phyloP scores from a whole-genome alignment of 345 rosid species.

The Mercurialis annua region DNA sequence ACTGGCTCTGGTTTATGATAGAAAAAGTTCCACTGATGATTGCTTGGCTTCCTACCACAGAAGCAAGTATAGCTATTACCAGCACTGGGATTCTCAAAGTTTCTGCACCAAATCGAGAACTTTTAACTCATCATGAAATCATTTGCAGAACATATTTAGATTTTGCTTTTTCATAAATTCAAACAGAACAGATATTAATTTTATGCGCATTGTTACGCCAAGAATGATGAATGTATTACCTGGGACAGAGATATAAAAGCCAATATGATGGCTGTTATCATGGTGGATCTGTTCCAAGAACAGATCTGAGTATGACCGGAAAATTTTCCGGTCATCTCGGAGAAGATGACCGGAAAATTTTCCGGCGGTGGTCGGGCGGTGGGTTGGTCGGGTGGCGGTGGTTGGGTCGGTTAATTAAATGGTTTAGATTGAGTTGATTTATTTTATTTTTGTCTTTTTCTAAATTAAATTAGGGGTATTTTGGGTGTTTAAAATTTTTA shows the following conservation, averaged over 20 bases:
- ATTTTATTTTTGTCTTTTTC: too few species aligned
- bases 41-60: slow-evolving; percentile 99
- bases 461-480: too few species aligned
- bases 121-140: neutral
- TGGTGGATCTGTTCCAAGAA: too few species aligned
- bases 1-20: slow-evolving; percentile 97
- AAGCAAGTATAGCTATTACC: slow-evolving; percentile 81
- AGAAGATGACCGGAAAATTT: too few species aligned
- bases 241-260: slow-evolving; percentile 91
- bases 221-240: slow-evolving; percentile 29
- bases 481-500: too few species aligned
- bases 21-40: slow-evolving; percentile 99
- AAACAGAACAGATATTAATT: neutral
- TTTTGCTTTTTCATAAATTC: neutral
- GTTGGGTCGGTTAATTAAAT: too few species aligned
- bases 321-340: too few species aligned
- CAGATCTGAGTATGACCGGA: too few species aligned
- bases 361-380: too few species aligned
- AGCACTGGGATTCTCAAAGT: slow-evolving; percentile 84
- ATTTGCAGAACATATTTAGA: neutral
- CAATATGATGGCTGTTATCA: slow-evolving; percentile 50
- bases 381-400: too few species aligned
- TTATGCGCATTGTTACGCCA: neutral
- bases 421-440: too few species aligned
- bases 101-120: slow-evolving; percentile 50